Conservation (phyloP, 1,139 yeast genomes). For the Yamadazyma dendronema region DNA sequence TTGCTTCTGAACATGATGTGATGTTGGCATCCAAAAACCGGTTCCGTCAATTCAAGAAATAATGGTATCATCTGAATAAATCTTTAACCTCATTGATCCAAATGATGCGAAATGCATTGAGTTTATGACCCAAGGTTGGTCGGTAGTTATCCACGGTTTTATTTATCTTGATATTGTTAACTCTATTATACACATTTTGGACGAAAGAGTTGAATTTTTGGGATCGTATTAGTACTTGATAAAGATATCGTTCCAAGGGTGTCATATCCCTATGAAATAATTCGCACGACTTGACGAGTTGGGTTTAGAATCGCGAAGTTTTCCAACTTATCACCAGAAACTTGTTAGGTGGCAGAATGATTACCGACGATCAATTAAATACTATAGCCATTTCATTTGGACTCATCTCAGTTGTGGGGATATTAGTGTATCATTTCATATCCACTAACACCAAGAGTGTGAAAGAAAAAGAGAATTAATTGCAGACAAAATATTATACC, state of each 20-base stretch:
- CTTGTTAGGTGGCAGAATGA: constrained; percentile 42
- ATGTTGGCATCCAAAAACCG: constrained; percentile 58
- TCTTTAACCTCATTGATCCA: constrained; percentile 65
- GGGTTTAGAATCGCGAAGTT: neutral
- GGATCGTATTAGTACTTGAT: constrained; percentile 51
- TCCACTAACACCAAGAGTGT: constrained; percentile 32
- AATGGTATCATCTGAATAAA: constrained; percentile 34
- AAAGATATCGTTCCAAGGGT: constrained; percentile 52
- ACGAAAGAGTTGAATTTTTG: constrained; percentile 71
- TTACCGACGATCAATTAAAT: constrained; percentile 76
- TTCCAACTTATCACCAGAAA: neutral
- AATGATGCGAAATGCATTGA: constrained; percentile 60
- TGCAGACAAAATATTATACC: too few relatives aligned
- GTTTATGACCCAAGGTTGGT: constrained; percentile 55
- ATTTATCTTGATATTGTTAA: constrained; percentile 55
- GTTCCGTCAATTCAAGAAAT: constrained; percentile 51
- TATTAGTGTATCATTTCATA: constrained; percentile 65
- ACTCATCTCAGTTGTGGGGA: constrained; percentile 64
- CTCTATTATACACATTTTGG: constrained; percentile 56
- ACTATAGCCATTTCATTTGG: constrained; percentile 76
- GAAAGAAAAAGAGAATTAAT: constrained; percentile 2
- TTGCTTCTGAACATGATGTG: constrained; percentile 72
- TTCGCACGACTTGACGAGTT: too few relatives aligned
- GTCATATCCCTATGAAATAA: constrained; percentile 13
- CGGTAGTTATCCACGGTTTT: constrained; percentile 26